These are phyloP conservation scores for Jaenimonas drosophilae DNA, from an alignment of 208 protist species.

Conservation along the genomic window DNA sequence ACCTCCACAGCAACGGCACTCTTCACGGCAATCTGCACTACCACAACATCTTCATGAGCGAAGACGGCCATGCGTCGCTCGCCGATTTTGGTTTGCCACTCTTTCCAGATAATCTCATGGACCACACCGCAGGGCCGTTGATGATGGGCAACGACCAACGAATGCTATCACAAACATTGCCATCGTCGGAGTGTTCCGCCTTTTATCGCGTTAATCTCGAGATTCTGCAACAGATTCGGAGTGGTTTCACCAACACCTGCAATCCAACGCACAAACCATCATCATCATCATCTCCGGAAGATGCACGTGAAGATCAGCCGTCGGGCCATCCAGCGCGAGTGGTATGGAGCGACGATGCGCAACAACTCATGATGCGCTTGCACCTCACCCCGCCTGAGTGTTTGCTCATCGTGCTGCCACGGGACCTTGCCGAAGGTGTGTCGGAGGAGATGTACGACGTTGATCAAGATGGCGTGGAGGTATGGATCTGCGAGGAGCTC, in stretches of 20 bases:
- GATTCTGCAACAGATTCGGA: too few species aligned
- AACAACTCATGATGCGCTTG: conserved; percentile 6
- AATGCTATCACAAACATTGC: too few species aligned
- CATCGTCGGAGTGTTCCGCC: background rate
- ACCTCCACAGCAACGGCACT: conserved; percentile 11
- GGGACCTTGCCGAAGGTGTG: too few species aligned
- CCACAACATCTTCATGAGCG: conserved; percentile 34
- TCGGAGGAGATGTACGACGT: too few species aligned
- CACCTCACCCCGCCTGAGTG: conserved; percentile 22
- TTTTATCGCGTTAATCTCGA: background rate
- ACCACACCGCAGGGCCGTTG: too few species aligned
- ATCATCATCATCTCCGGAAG: too few species aligned
- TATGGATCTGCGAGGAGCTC: conserved; percentile 9
- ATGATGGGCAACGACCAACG: too few species aligned
- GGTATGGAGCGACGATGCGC: conserved; percentile 3
- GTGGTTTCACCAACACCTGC: too few species aligned
- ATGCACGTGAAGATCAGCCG: too few species aligned
- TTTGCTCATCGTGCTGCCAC: too few species aligned
- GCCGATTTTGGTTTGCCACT: conserved; percentile 12
- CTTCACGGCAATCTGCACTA: conserved; percentile 46
- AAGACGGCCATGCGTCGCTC: conserved; percentile 6
- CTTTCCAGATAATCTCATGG: conserved; percentile 7
- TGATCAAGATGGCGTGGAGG: background rate
- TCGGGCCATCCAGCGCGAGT: too few species aligned
- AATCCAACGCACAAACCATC: too few species aligned